Evolutionary conservation across 1,284 basidiomycete genomes (phyloP).

Genomic region (Apiotrichum gamsii): DNA sequence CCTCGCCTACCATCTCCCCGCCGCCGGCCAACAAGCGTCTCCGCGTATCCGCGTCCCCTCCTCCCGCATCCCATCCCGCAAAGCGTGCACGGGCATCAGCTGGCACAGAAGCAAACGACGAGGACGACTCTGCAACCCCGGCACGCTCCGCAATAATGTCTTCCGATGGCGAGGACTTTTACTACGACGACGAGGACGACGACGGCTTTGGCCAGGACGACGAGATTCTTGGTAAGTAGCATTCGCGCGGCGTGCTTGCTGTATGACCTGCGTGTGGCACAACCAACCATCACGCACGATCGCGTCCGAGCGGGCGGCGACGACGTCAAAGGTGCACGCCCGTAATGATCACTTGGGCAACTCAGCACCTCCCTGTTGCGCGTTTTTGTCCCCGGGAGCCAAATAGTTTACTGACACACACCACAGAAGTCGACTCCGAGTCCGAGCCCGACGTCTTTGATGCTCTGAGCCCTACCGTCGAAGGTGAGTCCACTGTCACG

Average conservation of each 20-base stretch:
- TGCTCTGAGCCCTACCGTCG: slow-evolving; percentile 37
- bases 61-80: not conserved
- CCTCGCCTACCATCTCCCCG: slow-evolving; percentile 12
- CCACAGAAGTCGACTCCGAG: slow-evolving; percentile 24
- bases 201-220: slow-evolving; percentile 38
- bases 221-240: slow-evolving; percentile 26
- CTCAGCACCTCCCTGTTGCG: not conserved
- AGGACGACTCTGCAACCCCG: not conserved
- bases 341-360: no score
- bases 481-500: slow-evolving; percentile 29
- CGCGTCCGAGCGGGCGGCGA: no score
- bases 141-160: slow-evolving; percentile 35
- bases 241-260: no score
- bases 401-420: not conserved
- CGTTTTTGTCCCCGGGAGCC: not conserved
- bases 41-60: not conserved
- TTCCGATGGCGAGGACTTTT: slow-evolving; percentile 42
- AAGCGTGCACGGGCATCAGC: slow-evolving; percentile 5
- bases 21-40: slow-evolving; percentile 7
- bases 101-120: not conserved
- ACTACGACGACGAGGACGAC: slow-evolving; percentile 39
- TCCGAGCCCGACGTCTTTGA: slow-evolving; percentile 42
- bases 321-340: no score
- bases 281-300: no score
- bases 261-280: no score